Evolutionary conservation across 2,329 filamentous ascomycete species (phyloP).

Genomic region (Rhexocercosporidium sp.): DNA sequence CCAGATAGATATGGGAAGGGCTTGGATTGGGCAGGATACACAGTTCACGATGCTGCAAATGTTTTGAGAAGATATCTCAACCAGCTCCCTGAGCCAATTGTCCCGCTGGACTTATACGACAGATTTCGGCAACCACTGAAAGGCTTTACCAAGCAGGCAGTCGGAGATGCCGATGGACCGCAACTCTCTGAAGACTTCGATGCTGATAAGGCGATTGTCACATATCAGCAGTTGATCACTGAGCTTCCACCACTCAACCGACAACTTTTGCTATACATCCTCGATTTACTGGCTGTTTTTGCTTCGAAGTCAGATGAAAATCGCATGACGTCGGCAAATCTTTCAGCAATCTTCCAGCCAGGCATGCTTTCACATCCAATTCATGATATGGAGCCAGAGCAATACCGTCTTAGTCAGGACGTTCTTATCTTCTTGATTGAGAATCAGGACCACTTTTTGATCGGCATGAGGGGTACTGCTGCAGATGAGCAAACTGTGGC

Average conservation of each 20-base stretch:
- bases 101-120: constrained; percentile 91
- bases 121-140: constrained; percentile 85
- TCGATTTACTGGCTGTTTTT: constrained; percentile 95
- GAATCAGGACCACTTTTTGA: constrained; percentile 97
- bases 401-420: constrained; percentile 94
- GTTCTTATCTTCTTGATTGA: constrained; percentile 98
- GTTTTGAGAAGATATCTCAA: constrained; percentile 95
- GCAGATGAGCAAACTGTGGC: constrained; percentile 78
- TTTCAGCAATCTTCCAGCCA: constrained; percentile 97
- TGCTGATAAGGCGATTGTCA: constrained; percentile 74
- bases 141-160: constrained; percentile 68
- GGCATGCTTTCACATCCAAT: constrained; percentile 92
- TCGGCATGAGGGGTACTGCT: constrained; percentile 98
- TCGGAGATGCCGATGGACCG: constrained; percentile 69
- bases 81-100: constrained; percentile 94
- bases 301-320: constrained; percentile 96
- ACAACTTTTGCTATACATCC: constrained; percentile 91
- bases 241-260: constrained; percentile 91
- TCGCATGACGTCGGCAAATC: constrained; percentile 92
- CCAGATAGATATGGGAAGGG: constrained; percentile 96
- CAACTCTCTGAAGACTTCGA: constrained; percentile 78
- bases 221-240: constrained; percentile 90
- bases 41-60: constrained; percentile 97
- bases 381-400: constrained; percentile 93
- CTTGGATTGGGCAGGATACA: constrained; percentile 95